A percentile compares a stretch with the other conserved stretches of the same genome.
phyloP scores from a whole-genome alignment of 805 yeast genomes.

The Komagataella mondaviorum region DNA sequence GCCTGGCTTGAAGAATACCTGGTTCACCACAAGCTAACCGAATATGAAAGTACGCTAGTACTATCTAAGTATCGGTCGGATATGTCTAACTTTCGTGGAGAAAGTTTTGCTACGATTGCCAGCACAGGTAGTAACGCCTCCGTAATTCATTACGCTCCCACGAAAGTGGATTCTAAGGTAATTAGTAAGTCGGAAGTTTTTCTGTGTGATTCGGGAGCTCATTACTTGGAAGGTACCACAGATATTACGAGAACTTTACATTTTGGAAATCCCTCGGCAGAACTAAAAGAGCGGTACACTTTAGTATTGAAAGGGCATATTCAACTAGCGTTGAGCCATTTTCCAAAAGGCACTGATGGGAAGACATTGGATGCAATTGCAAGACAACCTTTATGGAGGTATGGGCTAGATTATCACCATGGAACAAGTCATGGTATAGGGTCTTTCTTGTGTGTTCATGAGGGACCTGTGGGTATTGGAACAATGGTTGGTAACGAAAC shows the following conservation, averaged over 20 bases:
- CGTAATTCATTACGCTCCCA: slow-evolving; percentile 62
- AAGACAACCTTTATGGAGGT: slow-evolving; percentile 41
- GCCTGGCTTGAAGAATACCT: slow-evolving; percentile 45
- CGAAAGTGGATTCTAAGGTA: slow-evolving; percentile 23
- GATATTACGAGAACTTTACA: slow-evolving; percentile 52
- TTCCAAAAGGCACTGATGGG: slow-evolving; percentile 45
- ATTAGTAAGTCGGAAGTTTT: slow-evolving; percentile 41
- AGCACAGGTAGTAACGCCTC: slow-evolving; percentile 71
- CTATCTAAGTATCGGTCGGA: slow-evolving; percentile 39
- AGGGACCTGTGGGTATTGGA: slow-evolving; percentile 52
- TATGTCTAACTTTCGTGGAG: slow-evolving; percentile 42
- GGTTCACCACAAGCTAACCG: slow-evolving; percentile 36
- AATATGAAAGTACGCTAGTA: slow-evolving; percentile 52
- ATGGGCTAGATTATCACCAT: slow-evolving; percentile 46
- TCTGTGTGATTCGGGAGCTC: slow-evolving; percentile 47
- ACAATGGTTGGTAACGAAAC: slow-evolving; percentile 17
- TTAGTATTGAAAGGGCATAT: slow-evolving; percentile 46
- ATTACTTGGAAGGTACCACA: slow-evolving; percentile 50
- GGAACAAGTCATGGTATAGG: slow-evolving; percentile 60
- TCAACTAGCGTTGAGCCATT: slow-evolving; percentile 30
- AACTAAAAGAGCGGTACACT: slow-evolving; percentile 36
- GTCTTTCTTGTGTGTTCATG: slow-evolving; percentile 47
- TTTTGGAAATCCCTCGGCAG: slow-evolving; percentile 30
- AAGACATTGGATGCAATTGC: slow-evolving; percentile 42
- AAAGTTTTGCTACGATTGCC: slow-evolving; percentile 63